phyloP scores from a whole-genome alignment of 176 grass and related monocot species.

The Carex littledalei region DNA sequence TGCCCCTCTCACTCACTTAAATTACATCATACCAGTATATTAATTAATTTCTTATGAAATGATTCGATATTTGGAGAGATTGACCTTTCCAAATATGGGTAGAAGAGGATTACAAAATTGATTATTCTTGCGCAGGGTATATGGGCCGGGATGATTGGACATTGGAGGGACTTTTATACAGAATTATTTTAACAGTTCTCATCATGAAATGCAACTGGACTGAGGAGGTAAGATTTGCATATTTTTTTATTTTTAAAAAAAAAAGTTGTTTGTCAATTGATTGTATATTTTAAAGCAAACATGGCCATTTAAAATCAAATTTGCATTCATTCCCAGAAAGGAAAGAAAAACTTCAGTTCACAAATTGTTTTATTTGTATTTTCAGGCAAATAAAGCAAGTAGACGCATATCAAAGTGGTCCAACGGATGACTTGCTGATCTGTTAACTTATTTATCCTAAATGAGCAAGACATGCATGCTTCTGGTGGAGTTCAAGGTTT shows the following conservation, averaged over 20 bases:
- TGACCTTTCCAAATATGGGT: too few relatives aligned
- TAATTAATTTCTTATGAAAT: too few relatives aligned
- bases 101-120: too few relatives aligned
- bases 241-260: not conserved
- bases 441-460: not conserved
- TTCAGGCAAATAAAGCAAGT: slow-evolving; percentile 16
- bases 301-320: too few relatives aligned
- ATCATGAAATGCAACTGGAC: slow-evolving; percentile 28
- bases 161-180: slow-evolving; percentile 36
- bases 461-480: not conserved
- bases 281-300: not conserved
- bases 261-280: not conserved
- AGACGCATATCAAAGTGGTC: not conserved
- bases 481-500: not conserved
- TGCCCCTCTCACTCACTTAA: too few relatives aligned
- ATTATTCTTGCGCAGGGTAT: slow-evolving; percentile 14
- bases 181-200: slow-evolving; percentile 13
- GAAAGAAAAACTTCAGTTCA: too few relatives aligned
- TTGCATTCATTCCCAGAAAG: too few relatives aligned
- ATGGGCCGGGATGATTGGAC: slow-evolving; percentile 38
- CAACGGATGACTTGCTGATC: not conserved
- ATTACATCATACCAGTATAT: too few relatives aligned
- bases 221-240: slow-evolving; percentile 21
- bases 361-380: not conserved
- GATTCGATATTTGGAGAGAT: too few relatives aligned